Base-by-base conservation (phyloP, 306 rosid species). In the Citrullus mucosospermus region DNA sequence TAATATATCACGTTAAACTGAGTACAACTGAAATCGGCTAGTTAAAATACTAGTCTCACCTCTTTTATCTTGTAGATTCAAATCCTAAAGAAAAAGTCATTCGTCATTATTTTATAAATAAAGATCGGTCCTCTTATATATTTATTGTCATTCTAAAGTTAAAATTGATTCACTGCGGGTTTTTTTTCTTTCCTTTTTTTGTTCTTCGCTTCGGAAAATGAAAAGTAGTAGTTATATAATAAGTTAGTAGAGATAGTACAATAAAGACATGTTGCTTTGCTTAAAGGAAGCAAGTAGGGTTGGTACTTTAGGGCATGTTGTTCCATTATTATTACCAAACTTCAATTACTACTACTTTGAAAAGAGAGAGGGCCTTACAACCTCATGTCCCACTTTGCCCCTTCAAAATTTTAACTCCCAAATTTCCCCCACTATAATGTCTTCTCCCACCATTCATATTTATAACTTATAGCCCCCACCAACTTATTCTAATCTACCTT, bases 231-330 rank as follows among this genome's bases (percentile, higher is more conserved):
- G 54, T 53, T 53, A 17, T 55, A 18, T 67, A 68, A n/a, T 41
- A 18, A 68, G 54, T 39, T 10, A 6, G 74, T 0, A 68, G 73
- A n/a, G 51, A 66, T 38, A 4, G 73, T 66, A 41, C 18, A 68
- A 68, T 5, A 41, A n/a, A 9, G 68, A 34, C 74, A 68, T 68
- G 74, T 68, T 68, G 32, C 32, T 39, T 68, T 39, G 53, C 41
- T 39, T 39, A 68, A 68, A n/a, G 53, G 32, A 68, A 39, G 53
- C 74, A 68, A 68, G 74, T 68, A 68, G 53, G 30, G 54, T 68
- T 41, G 32, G 74, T 68, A 68, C 74, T 68, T 68, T 39, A 68
- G 74, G 53, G 74, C 53, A 68, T 68, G 32, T 68, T 68, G 74
- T 68, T n/a, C 74, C 74, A 68, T 68, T 39, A 68, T 68, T 39